Base-by-base conservation (phyloP, 805 yeast species). In the Hagleromyces aurorensis region DNA sequence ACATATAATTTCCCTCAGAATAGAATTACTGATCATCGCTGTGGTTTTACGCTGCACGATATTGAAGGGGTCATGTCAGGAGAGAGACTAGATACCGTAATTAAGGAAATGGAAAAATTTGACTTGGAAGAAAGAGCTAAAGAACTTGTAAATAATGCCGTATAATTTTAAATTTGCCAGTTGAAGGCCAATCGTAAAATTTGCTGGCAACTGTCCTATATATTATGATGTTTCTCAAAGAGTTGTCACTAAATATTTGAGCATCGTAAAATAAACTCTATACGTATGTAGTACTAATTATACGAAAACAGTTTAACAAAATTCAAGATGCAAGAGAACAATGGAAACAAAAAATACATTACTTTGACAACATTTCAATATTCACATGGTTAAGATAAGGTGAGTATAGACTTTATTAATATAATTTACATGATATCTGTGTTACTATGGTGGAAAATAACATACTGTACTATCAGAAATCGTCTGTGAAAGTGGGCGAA, bases 1-100 rank as follows among this genome's bases (percentile, higher is more conserved):
- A 91, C 98, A 0, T 91, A 91, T 55, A 91, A 91, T 48, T 89
- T 70, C 44, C 86, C 93, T 6, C 96, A 91, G 48, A 86, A 86
- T 52, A 67, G 98, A 43, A 72, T 91, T 27, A 87, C 97, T 0
- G 98, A 91, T 48, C 98, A 91, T 49, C 64, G 98, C 28, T 85
- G 95, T 50, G 86, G 87, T 2, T 73, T 59, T 44, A 74, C 87
- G 0, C 43, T 80, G n/a, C 79, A 83, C 46, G 94, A 86, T 45
- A 60, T 91, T 10, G 74, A 65, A 6, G 79, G 77, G 2, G 68
- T 78, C 19, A 57, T 80, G 70, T 59, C 61, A 10, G 91, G 91
- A 2, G 67, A 64, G 25, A 62, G 62, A 37, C 50, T 78, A 18
- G 78, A 75, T 32, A 71, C 65, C 20, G 50, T 78, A 2, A 65